Evolutionary conservation across 1,284 basidiomycete species (phyloP), one percentile per base, ranked within the genome.

Genomic region (Ustilago vetiveriae): DNA sequence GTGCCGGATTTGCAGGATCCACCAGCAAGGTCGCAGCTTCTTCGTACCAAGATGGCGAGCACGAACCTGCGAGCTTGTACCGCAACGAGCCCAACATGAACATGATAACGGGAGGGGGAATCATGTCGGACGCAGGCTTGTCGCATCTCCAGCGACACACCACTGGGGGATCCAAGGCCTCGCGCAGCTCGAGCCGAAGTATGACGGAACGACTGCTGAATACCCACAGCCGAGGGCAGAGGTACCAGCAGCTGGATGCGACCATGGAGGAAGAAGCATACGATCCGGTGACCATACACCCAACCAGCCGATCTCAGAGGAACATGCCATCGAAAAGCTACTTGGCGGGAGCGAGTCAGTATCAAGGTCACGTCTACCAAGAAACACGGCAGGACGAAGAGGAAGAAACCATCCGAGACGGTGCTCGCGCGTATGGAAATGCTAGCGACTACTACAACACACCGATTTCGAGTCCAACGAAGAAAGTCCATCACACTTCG

Each of bases 71-170:
- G n/a, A 47, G 29, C n/a, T 29, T 52, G n/a, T 64, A 56, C 21
- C 60, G 53, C 29, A 64, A 47, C 29, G 60, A 64, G 29, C 60
- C 60, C 35, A 64, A 64, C 40, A 64, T 64, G 60, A 64, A 64
- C 36, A 29, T 64, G 39, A 64, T 64, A 53, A 44, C 52, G 44
- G 60, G 60, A 6, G 60, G 60, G 0, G 60, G 60, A 3, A 52
- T 64, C 53, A 64, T 64, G 60, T 56, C 60, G 48, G 60, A 64
- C 43, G 60, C 53, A 17, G 60, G 60, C 2, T 10, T 64, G 40
- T 56, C 53, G 10, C 60, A 64, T 33, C 30, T 64, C 48, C 60
- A 64, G 38, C 53, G 60, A 8, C 53, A 64, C 30, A 48, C 60
- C 21, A 64, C 60, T n/a, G 60, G 44, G 1, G 40, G 33, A 8